Conservation (phyloP, 208 protist genomes). For the Acanthamoeba culbertsoni region DNA sequence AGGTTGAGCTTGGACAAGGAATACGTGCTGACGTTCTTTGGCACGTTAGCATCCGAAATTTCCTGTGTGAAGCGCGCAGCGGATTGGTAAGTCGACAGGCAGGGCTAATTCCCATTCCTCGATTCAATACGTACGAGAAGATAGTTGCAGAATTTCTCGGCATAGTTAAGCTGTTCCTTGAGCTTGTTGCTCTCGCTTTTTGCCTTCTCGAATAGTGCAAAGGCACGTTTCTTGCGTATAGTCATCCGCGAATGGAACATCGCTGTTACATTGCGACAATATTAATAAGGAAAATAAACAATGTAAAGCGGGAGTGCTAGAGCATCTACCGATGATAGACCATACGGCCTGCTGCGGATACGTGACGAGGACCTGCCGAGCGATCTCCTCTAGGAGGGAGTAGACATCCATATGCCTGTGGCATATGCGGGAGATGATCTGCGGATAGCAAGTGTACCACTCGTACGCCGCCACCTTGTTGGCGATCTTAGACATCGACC, state of each 20-base stretch:
- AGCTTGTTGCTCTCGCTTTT: background rate
- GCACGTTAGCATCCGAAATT: constrained; percentile 14
- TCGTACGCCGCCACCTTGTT: constrained; percentile 62
- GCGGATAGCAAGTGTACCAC: constrained; percentile 78
- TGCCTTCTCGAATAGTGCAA: constrained; percentile 40
- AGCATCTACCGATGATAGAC: constrained; percentile 61
- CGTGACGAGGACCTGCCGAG: constrained; percentile 69
- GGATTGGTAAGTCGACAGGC: too few species aligned
- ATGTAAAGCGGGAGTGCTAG: background rate
- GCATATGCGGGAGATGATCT: constrained; percentile 83
- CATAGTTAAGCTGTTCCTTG: constrained; percentile 36
- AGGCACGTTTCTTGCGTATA: background rate
- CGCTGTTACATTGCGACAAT: background rate
- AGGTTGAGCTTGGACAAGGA: background rate
- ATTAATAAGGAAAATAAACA: background rate
- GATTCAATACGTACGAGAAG: background rate
- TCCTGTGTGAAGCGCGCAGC: background rate
- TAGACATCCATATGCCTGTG: constrained; percentile 73
- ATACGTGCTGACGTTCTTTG: background rate
- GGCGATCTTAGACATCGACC: constrained; percentile 9
- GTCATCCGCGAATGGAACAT: background rate
- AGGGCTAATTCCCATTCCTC: too few species aligned
- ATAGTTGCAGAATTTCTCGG: constrained; percentile 54
- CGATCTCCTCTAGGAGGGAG: constrained; percentile 64
- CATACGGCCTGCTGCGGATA: constrained; percentile 80